Evolutionary conservation across 192 early-diverging fungal species (phyloP).

Genomic region (Coemansia umbellata): DNA sequence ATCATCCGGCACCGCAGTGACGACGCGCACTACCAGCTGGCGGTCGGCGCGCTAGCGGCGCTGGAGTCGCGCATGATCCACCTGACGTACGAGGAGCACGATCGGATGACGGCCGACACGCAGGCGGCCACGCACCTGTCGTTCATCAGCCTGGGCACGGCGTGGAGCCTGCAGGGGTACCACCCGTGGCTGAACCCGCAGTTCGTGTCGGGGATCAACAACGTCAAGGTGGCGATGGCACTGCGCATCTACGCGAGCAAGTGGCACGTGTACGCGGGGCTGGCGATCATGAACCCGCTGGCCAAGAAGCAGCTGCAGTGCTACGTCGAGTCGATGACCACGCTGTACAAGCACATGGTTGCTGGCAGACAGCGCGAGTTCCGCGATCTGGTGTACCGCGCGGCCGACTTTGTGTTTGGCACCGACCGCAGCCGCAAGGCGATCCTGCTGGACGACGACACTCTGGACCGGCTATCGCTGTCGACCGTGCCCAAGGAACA

Average conservation of each 20-base stretch:
- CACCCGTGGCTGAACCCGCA: conserved; percentile 90
- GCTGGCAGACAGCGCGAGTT: conserved; percentile 80
- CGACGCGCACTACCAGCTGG: conserved; percentile 56
- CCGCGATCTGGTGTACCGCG: conserved; percentile 61
- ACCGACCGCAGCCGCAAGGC: conserved; percentile 58
- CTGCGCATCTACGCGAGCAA: conserved; percentile 92
- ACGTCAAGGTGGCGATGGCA: conserved; percentile 93
- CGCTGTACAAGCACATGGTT: conserved; percentile 94
- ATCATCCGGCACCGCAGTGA: conserved; percentile 75
- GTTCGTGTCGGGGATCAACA: conserved; percentile 93
- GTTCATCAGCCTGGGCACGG: conserved; percentile 91
- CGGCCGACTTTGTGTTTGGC: conserved; percentile 85
- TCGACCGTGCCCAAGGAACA: conserved; percentile 70
- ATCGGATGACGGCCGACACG: conserved; percentile 94
- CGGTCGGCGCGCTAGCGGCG: conserved; percentile 61
- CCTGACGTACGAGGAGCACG: conserved; percentile 81
- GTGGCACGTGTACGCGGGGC: conserved; percentile 95
- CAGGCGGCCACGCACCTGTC: conserved; percentile 96
- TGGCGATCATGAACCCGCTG: conserved; percentile 90
- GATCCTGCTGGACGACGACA: conserved; percentile 72
- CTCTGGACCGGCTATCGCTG: conserved; percentile 85
- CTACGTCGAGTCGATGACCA: conserved; percentile 83
- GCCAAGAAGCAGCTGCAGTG: conserved; percentile 82
- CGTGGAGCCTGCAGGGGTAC: conserved; percentile 77
- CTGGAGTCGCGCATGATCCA: conserved; percentile 82